Percentiles rank a stretch among this genome's conserved stretches.
Evolutionary conservation across 2,329 filamentous ascomycete species (phyloP).

Genomic region (Aspergillus neoniger): DNA sequence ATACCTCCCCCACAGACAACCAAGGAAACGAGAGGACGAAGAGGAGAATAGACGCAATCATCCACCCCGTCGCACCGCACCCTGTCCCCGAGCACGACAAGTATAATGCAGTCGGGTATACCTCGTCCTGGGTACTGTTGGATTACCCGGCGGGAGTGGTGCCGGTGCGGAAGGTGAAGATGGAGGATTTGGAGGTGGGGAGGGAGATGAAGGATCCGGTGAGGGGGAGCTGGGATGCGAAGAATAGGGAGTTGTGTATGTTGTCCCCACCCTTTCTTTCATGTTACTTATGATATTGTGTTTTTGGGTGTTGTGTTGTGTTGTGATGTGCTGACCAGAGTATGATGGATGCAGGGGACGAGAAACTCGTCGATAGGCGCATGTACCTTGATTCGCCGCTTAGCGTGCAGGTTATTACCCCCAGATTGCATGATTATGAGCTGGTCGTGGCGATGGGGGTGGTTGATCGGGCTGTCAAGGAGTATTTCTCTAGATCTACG

Average conservation of each 20-base stretch:
- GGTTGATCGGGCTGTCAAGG: constrained; percentile 44
- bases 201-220: constrained; percentile 45
- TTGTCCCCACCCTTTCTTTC: constrained; percentile 2
- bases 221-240: constrained; percentile 61
- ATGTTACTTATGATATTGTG: no score
- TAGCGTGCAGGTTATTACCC: constrained; percentile 60
- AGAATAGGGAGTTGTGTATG: constrained; percentile 60
- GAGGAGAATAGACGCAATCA: constrained; percentile 59
- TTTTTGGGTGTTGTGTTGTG: background rate
- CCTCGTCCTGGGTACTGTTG: constrained; percentile 61
- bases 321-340: constrained; percentile 6
- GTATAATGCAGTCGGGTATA: constrained; percentile 65
- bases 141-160: constrained; percentile 63
- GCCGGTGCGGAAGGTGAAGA: constrained; percentile 52
- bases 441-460: constrained; percentile 56
- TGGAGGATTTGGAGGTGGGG: constrained; percentile 51
- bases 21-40: background rate
- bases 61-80: constrained; percentile 66
- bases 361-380: constrained; percentile 53
- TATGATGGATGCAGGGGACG: constrained; percentile 37
- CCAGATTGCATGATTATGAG: constrained; percentile 56
- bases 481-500: constrained; percentile 14
- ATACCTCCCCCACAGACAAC: constrained; percentile 17
- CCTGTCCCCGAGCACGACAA: constrained; percentile 63
- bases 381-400: constrained; percentile 58